Conservation (phyloP, 1,139 yeast species). For the Debaryomycetaceae sp. region DNA sequence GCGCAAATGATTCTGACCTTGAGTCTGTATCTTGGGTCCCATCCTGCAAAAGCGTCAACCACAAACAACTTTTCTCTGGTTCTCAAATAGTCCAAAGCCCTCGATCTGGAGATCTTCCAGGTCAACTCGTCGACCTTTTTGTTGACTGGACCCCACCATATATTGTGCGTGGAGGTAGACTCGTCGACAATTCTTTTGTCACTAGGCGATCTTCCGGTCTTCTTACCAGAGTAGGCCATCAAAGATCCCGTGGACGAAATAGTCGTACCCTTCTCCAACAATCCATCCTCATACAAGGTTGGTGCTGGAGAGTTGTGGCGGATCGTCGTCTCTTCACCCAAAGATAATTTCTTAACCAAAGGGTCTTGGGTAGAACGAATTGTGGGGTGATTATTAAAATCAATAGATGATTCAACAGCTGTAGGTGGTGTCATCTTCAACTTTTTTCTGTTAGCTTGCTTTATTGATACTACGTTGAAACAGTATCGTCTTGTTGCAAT, state of each 20-base stretch:
- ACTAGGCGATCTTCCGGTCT: slow-evolving; percentile 98
- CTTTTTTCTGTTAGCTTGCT: background rate
- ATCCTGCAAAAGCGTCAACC: slow-evolving; percentile 96
- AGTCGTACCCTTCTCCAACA: slow-evolving; percentile 86
- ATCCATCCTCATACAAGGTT: slow-evolving; percentile 90
- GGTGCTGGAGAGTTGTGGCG: slow-evolving; percentile 95
- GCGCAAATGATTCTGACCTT: slow-evolving; percentile 97
- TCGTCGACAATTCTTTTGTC: slow-evolving; percentile 98
- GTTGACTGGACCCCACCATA: slow-evolving; percentile 99
- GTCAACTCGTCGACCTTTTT: slow-evolving; percentile 92
- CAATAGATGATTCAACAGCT: slow-evolving; percentile 46
- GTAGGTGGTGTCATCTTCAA: slow-evolving; percentile 44
- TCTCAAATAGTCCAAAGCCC: slow-evolving; percentile 95
- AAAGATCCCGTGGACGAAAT: slow-evolving; percentile 93
- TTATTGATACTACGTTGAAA: background rate
- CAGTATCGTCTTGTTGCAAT: background rate
- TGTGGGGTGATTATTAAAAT: slow-evolving; percentile 42
- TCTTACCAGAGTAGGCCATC: slow-evolving; percentile 92
- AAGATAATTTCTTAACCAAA: slow-evolving; percentile 40
- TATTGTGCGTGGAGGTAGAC: slow-evolving; percentile 72
- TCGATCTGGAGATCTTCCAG: slow-evolving; percentile 93
- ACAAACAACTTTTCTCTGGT: slow-evolving; percentile 93
- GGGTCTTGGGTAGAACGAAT: slow-evolving; percentile 44
- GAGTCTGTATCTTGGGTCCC: slow-evolving; percentile 98
- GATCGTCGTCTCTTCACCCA: slow-evolving; percentile 48